Percentiles rank a stretch among this genome's conserved stretches.
These are phyloP conservation scores for Colletotrichum melonis DNA, from an alignment of 2,329 filamentous ascomycete species.

Conservation along the genomic window DNA sequence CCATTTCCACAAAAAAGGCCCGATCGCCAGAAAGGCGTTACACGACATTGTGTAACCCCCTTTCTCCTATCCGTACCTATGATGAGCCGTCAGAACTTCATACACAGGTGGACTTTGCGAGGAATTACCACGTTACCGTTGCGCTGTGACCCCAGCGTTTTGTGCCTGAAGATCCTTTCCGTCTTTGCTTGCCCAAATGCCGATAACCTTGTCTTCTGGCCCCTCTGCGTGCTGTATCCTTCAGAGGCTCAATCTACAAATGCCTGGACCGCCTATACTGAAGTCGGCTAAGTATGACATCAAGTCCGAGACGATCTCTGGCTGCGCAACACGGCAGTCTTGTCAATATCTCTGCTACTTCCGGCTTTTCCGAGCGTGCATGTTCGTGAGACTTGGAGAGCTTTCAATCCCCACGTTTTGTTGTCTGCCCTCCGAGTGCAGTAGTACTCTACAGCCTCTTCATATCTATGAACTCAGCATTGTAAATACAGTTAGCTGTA, in stretches of 20 bases:
- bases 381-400: neutral
- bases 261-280: neutral
- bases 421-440: neutral
- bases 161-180: slow-evolving; percentile 26
- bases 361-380: neutral
- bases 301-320: neutral
- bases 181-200: neutral
- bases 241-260: neutral
- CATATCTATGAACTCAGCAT: too few species aligned
- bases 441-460: too few species aligned
- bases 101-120: neutral
- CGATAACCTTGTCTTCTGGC: neutral
- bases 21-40: neutral
- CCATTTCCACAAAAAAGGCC: neutral
- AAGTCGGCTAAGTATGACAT: neutral
- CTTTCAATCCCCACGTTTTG: accelerated
- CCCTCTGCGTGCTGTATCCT: neutral
- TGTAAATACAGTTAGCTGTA: too few species aligned
- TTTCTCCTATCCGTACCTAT: neutral
- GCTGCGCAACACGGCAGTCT: neutral
- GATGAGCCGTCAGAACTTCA: neutral
- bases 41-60: neutral
- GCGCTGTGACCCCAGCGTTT: neutral
- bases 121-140: neutral
- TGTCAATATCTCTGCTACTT: neutral